Evolutionary conservation across 192 early-diverging fungal species (phyloP), one percentile per base, ranked within the genome.

Genomic region (Coemansia sp.): DNA sequence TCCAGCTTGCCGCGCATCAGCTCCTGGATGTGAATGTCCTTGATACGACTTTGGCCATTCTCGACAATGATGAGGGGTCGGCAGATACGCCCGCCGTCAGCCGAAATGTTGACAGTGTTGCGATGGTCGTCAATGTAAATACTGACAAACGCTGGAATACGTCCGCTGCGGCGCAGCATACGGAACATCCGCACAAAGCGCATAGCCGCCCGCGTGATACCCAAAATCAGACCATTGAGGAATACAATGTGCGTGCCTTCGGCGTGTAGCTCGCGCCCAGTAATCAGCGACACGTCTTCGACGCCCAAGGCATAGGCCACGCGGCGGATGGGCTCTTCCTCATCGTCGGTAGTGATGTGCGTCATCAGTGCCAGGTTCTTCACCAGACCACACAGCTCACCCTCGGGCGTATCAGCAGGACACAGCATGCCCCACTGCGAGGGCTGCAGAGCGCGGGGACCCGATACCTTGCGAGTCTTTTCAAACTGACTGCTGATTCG

Each of bases 291-390:
- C 6, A 93, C 89, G 22, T 87, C 85, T 55, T 95, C 81, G 66
- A 97, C 95, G 62, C 94, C 94, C 72, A 99, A 84, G 66, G 91
- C 93, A 98, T 93, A 29, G 87, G 89, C 90, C 92, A 93, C 84
- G 96, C 97, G 68, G 52, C 94, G 87, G 58, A 98, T 88, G 7
- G 95, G 95, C 1, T 84, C 82, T 6, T 93, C 89, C 24, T 92
- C 79, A 1, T 89, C 89, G 36, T 92, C 95, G 46, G 98, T 95
- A 15, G 98, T 94, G 34, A 99, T 90, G 62, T 95, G 89, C 0
- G 95, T 89, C 96, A 98, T 98, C 65, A 99, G 79, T 24, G 96
- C 95, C 85, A 99, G 75, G 79, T 99, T 99, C 88, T 99, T 99
- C 74, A 99, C 96, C 33, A 99, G 89, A 74, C 98, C 98, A 79